phyloP scores from a whole-genome alignment of 2,329 filamentous ascomycete species.

The Talaromyces rugulosus region DNA sequence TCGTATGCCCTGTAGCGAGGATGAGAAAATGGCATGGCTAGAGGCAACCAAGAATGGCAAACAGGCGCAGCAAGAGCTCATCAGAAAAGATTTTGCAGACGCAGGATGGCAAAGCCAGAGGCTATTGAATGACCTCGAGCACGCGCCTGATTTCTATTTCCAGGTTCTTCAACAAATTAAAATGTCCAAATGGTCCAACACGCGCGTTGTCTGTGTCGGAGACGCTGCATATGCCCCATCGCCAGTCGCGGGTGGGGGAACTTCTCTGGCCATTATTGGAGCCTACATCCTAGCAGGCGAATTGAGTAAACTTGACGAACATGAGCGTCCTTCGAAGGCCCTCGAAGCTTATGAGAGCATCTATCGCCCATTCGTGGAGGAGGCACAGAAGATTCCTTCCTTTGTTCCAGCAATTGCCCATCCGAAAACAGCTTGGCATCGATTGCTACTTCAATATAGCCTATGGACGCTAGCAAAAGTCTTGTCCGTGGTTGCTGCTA shows the following conservation, averaged over 20 bases:
- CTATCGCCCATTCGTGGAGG: background rate
- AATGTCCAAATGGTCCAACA: conserved; percentile 40
- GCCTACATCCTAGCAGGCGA: conserved; percentile 31
- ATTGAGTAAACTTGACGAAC: background rate
- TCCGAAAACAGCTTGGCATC: background rate
- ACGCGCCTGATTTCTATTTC: conserved; percentile 44
- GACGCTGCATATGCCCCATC: conserved; percentile 53
- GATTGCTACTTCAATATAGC: background rate
- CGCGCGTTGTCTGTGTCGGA: conserved; percentile 50
- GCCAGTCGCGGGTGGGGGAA: conserved; percentile 50
- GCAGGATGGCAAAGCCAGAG: conserved; percentile 46
- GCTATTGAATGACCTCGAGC: conserved; percentile 34
- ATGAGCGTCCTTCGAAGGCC: background rate
- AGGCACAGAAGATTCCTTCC: background rate
- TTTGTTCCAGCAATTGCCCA: background rate
- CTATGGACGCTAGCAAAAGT: background rate
- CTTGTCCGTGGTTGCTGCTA: background rate
- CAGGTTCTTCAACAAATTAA: conserved; percentile 44
- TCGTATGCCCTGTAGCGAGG: conserved; percentile 33
- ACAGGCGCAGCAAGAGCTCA: conserved; percentile 37
- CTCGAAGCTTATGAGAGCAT: background rate
- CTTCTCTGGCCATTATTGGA: conserved; percentile 45
- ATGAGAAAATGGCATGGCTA: conserved; percentile 39
- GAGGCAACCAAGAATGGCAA: conserved; percentile 22
- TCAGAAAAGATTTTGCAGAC: conserved; percentile 38